phyloP scores from a whole-genome alignment of 1,284 basidiomycete species.

The Ganoderma leucocontextum region DNA sequence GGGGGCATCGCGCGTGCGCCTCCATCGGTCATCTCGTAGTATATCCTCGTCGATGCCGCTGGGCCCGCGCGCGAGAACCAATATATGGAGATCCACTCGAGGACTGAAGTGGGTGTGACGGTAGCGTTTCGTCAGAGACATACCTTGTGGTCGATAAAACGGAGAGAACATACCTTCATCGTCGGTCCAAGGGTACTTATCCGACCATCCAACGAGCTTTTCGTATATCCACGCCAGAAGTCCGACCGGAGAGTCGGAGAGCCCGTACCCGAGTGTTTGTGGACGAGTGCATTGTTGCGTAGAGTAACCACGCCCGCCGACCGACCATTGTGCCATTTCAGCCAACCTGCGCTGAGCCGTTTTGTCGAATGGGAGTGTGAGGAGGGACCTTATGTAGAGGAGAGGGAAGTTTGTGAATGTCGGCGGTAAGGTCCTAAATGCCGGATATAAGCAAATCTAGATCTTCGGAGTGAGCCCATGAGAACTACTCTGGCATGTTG shows the following conservation, averaged over 20 bases:
- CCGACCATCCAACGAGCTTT: constrained; percentile 5
- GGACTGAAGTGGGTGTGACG: constrained; percentile 27
- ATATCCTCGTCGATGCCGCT: constrained; percentile 58
- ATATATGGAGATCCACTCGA: constrained; percentile 13
- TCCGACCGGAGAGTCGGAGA: constrained; percentile 65
- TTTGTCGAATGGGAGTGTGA: constrained; percentile 5
- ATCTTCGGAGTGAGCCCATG: not conserved
- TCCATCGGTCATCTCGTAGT: constrained; percentile 49
- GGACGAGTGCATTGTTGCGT: constrained; percentile 56
- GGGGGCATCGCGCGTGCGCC: constrained; percentile 40
- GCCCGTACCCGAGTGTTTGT: constrained; percentile 62
- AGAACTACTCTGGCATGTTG: constrained; percentile 34
- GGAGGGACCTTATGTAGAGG: constrained; percentile 5
- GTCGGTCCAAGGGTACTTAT: constrained; percentile 7
- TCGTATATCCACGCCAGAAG: constrained; percentile 48
- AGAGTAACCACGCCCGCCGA: constrained; percentile 49
- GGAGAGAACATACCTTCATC: constrained; percentile 12
- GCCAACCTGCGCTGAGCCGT: not conserved
- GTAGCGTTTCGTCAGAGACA: not conserved
- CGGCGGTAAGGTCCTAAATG: not conserved
- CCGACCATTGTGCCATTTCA: constrained; percentile 30
- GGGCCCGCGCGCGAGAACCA: constrained; percentile 48
- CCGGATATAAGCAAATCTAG: not conserved
- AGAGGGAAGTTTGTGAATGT: not conserved
- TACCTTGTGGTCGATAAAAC: not conserved